Conservation (phyloP, 805 yeast genomes). For the Nakazawaea wyomingensis region DNA sequence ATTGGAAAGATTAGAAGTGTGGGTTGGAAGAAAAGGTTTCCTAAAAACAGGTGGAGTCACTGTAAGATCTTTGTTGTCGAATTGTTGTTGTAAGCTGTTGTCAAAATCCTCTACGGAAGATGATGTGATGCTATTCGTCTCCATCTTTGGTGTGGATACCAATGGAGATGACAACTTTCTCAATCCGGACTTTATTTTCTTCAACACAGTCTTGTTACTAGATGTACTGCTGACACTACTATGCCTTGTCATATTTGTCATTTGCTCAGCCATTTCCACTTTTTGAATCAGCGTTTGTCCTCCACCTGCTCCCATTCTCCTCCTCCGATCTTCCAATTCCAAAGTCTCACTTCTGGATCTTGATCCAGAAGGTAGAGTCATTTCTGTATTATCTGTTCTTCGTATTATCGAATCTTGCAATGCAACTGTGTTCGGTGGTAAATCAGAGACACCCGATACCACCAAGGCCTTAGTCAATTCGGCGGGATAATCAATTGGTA, state of each 20-base stretch:
- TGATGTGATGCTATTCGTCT: no score
- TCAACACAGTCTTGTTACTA: conserved; percentile 3
- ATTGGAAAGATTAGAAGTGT: conserved; percentile 5
- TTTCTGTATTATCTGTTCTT: no score
- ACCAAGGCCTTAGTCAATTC: no score
- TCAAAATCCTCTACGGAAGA: not conserved
- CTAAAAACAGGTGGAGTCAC: conserved; percentile 3
- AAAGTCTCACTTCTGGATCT: not conserved
- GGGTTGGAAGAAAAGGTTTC: conserved; percentile 6
- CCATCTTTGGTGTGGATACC: not conserved
- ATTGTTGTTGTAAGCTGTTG: not conserved
- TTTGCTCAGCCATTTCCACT: not conserved
- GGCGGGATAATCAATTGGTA: not conserved
- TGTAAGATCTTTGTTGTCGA: not conserved
- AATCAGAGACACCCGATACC: no score
- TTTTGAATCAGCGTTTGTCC: no score
- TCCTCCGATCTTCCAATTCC: no score
- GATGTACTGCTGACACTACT: conserved; percentile 7
- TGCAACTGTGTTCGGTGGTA: no score
- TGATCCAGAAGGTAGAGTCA: not conserved
- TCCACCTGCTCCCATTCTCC: no score
- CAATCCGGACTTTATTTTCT: conserved; percentile 8
- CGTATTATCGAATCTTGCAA: no score
- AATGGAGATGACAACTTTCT: conserved; percentile 6
- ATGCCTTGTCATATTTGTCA: conserved; percentile 1